phyloP scores from a whole-genome alignment of 257 asterid species.

The Paraleonurus japonicus region DNA sequence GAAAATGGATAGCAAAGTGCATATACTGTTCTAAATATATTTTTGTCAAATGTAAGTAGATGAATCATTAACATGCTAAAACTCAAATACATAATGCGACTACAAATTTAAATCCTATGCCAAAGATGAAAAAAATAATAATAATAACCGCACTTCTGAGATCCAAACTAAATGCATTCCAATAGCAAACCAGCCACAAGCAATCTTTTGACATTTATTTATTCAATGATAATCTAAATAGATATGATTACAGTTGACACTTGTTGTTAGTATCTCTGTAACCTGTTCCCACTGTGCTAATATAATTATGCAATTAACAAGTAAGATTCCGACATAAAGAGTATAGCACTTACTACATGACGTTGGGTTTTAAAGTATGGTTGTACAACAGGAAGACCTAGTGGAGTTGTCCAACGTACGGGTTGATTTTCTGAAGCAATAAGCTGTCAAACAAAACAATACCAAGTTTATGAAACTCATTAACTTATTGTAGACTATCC shows the following conservation, averaged over 20 bases:
- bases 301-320: constrained; percentile 12
- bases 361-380: constrained; percentile 84
- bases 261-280: too few species aligned
- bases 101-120: neutral
- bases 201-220: too few species aligned
- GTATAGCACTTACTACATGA: constrained; percentile 59
- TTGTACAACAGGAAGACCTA: constrained; percentile 96
- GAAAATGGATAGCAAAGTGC: neutral
- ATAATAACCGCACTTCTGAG: too few species aligned
- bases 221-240: too few species aligned
- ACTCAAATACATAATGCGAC: neutral
- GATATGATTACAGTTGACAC: too few species aligned
- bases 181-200: too few species aligned
- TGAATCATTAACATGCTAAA: constrained; percentile 8
- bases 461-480: constrained; percentile 16
- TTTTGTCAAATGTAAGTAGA: neutral
- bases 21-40: neutral
- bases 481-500: neutral
- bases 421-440: constrained; percentile 88
- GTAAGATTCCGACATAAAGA: neutral
- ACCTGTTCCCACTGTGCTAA: too few species aligned
- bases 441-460: constrained; percentile 45
- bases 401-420: constrained; percentile 92
- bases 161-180: too few species aligned
- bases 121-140: too few species aligned